A percentile compares a stretch with the other conserved stretches of the same genome.
phyloP scores from a whole-genome alignment of 1,284 basidiomycete genomes.

The Rhodotorula sp. region DNA sequence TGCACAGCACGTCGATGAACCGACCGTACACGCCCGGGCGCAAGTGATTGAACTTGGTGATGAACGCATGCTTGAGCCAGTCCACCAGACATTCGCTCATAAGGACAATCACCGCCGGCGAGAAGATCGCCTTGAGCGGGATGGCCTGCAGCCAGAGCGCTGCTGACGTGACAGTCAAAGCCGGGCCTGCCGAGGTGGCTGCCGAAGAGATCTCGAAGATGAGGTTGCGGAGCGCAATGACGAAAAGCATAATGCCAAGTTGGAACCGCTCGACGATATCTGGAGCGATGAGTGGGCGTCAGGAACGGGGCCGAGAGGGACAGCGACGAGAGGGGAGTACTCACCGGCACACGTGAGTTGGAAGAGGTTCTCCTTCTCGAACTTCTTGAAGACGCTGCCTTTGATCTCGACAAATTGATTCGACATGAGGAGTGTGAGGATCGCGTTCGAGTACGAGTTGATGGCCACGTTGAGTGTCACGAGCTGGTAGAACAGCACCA shows the following conservation, averaged over 20 bases:
- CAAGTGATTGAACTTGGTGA: constrained; percentile 84
- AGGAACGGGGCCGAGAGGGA: background rate
- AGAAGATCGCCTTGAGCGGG: constrained; percentile 79
- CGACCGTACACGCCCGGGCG: constrained; percentile 92
- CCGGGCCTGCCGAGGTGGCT: constrained; percentile 60
- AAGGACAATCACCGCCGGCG: constrained; percentile 87
- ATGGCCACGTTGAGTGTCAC: constrained; percentile 95
- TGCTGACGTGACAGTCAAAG: constrained; percentile 53
- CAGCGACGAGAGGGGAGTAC: constrained; percentile 31
- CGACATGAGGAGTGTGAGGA: constrained; percentile 88
- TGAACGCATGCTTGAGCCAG: constrained; percentile 99
- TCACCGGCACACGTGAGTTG: constrained; percentile 94
- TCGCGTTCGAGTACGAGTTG: constrained; percentile 95
- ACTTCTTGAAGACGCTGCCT: constrained; percentile 98
- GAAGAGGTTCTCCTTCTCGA: constrained; percentile 99
- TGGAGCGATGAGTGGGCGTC: constrained; percentile 43
- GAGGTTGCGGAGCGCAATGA: constrained; percentile 90
- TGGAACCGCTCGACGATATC: constrained; percentile 99
- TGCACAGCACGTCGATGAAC: constrained; percentile 92
- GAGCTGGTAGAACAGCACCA: constrained; percentile 97
- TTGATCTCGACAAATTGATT: constrained; percentile 99
- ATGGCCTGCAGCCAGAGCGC: constrained; percentile 42
- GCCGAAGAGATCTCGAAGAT: constrained; percentile 70
- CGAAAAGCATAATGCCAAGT: constrained; percentile 81
- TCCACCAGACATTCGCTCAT: constrained; percentile 92